Base-by-base conservation (phyloP, 768 basidiomycete species). In the Russula griseocarnosa region DNA sequence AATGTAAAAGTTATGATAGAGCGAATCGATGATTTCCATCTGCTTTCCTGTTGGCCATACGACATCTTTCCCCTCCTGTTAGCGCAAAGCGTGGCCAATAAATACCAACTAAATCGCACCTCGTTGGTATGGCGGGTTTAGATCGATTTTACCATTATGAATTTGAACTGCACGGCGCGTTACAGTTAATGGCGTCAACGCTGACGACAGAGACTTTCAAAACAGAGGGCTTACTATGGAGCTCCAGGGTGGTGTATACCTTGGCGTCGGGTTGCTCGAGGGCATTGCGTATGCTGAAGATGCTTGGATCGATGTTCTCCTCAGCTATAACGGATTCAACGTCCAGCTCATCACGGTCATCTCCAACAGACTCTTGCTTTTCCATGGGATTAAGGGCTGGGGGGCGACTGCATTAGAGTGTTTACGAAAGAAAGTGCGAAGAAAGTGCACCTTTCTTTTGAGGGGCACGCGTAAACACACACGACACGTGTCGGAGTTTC, bases 1-100 rank as follows among this genome's bases (percentile, higher is more conserved):
- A 6, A 83, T 75, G 66, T 82, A 81, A 75, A 74, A 78, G 76
- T 89, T 82, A 60, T 79, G 75, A 51, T 79, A 81, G 20, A 82
- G 75, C 0, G 81, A 83, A 67, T 83, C 79, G 9, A 84, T 74
- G 52, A 84, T 74, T 50, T 75, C 76, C 65, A 78, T 78, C 68
- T 91, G 87, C 69, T 91, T 91, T 51, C 72, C 71, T 58, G 82
- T 81, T 0, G 86, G 79, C 90, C 91, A 92, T 3, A 92, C 90
- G 22, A 92, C 78, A 61, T 88, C 90, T 92, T 50, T 20, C 56
- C 18, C 51, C 32, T n/a, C 14, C 11, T 18, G 40, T 58, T 18
- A 57, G 40, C 36, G 49, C 11, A 26, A 28, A 16, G 14, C 14
- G 22, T 13, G 47, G 3, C n/a, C 10, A 20, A 42, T 44, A 51